A percentile compares a stretch with the other conserved stretches of the same genome.
phyloP scores from a whole-genome alignment of 1,284 basidiomycete genomes.

The Ceratobasidium sp. region DNA sequence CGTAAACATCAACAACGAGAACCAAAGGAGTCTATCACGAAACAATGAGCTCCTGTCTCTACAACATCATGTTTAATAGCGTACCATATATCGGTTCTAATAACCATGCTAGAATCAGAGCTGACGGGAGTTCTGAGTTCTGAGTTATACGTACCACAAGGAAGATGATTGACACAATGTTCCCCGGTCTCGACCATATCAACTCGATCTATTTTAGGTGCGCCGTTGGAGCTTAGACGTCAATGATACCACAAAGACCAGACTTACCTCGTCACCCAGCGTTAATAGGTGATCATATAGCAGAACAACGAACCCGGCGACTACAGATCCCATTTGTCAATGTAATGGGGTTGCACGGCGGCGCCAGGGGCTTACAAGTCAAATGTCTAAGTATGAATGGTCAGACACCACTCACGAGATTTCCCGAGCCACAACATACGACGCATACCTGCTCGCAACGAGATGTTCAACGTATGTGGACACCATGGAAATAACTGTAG shows the following conservation, averaged over 20 bases:
- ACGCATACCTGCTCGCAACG: constrained; percentile 4
- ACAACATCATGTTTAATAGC: not conserved
- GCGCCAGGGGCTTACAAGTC: not conserved
- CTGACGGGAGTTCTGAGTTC: not conserved
- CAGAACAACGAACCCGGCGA: constrained; percentile 43
- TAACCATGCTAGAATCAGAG: not conserved
- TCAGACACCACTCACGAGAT: too few relatives aligned
- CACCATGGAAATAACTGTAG: not conserved
- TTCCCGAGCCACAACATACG: not conserved
- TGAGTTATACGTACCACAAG: constrained; percentile 9
- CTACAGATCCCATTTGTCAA: not conserved
- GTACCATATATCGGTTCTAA: constrained; percentile 35
- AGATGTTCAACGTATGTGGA: constrained; percentile 19
- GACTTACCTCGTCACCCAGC: constrained; percentile 35
- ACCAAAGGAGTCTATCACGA: constrained; percentile 26
- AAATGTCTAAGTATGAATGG: constrained; percentile 3
- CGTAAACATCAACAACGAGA: constrained; percentile 36
- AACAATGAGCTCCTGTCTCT: not conserved
- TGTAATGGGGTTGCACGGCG: not conserved
- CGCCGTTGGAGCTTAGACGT: not conserved
- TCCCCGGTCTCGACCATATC: constrained; percentile 22
- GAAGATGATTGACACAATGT: constrained; percentile 29
- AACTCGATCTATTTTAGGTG: constrained; percentile 12
- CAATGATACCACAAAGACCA: too few relatives aligned
- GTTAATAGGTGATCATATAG: constrained; percentile 42